Conservation (phyloP, 2,329 filamentous ascomycete genomes). For the Diaporthe sp. region DNA sequence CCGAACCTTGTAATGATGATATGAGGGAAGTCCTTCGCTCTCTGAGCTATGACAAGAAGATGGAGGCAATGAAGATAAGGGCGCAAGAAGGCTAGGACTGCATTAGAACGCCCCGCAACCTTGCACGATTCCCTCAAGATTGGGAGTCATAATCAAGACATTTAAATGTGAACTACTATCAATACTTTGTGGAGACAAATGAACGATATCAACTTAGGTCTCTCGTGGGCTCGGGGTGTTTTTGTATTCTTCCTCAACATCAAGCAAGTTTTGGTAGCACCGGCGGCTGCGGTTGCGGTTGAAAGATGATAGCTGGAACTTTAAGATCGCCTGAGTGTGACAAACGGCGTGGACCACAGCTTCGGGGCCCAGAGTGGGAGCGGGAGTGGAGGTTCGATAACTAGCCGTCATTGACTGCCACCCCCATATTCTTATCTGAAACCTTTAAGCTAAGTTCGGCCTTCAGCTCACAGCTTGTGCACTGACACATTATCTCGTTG, state of each 20-base stretch:
- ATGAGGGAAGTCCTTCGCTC: conserved; percentile 9
- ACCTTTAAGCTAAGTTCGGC: not conserved
- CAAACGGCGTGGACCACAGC: not conserved
- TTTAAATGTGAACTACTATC: too few species aligned
- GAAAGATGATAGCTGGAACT: not conserved
- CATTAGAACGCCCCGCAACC: not conserved
- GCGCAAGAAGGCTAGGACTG: not conserved
- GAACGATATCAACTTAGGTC: too few species aligned
- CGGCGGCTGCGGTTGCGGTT: not conserved
- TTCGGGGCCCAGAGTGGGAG: not conserved
- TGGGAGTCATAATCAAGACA: too few species aligned
- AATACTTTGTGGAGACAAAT: too few species aligned
- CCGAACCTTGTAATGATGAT: not conserved
- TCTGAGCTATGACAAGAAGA: not conserved
- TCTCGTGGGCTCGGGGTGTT: too few species aligned
- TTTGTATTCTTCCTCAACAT: too few species aligned
- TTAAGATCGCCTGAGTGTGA: not conserved
- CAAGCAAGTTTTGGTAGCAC: not conserved
- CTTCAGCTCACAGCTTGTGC: not conserved
- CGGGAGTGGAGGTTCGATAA: not conserved
- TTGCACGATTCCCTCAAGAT: not conserved
- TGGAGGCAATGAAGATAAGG: conserved; percentile 2
- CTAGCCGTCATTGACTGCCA: not conserved
- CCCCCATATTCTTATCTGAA: not conserved
- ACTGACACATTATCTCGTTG: too few species aligned